Conservation (phyloP, 768 basidiomycete genomes). For the Termitomyces sp. region DNA sequence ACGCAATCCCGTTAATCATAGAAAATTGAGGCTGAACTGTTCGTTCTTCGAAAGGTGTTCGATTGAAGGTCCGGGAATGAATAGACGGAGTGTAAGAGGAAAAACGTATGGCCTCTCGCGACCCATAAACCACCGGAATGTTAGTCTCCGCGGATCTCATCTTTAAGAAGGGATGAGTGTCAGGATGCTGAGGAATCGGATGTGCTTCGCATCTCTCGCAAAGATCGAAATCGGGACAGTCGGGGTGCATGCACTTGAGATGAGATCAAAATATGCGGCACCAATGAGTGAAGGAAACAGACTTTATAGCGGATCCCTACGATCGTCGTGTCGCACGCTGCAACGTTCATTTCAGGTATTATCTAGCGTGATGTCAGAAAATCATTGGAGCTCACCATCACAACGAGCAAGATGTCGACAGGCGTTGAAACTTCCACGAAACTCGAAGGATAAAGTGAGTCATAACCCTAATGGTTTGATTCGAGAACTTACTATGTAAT, state of each 20-base stretch:
- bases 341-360: not conserved
- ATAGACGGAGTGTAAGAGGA: not conserved
- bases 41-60: not conserved
- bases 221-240: slow-evolving; percentile 77
- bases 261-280: not conserved
- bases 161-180: slow-evolving; percentile 70
- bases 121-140: slow-evolving; percentile 27
- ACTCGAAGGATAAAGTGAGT: slow-evolving; percentile 15
- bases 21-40: not conserved
- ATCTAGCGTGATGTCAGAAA: not conserved
- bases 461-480: not conserved
- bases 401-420: slow-evolving; percentile 54
- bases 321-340: slow-evolving; percentile 48
- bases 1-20: not conserved
- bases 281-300: slow-evolving; percentile 2
- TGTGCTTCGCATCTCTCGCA: slow-evolving; percentile 75
- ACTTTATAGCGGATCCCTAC: slow-evolving; percentile 72
- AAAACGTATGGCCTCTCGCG: not conserved
- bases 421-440: slow-evolving; percentile 10
- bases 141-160: slow-evolving; percentile 47
- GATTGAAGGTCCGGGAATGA: too few relatives aligned
- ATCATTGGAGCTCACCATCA: slow-evolving; percentile 31
- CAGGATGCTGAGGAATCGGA: slow-evolving; percentile 72
- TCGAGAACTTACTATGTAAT: slow-evolving; percentile 47
- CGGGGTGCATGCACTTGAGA: slow-evolving; percentile 68